Evolutionary conservation across 331 rosid species (phyloP).

Genomic region (Quercus lobata): DNA sequence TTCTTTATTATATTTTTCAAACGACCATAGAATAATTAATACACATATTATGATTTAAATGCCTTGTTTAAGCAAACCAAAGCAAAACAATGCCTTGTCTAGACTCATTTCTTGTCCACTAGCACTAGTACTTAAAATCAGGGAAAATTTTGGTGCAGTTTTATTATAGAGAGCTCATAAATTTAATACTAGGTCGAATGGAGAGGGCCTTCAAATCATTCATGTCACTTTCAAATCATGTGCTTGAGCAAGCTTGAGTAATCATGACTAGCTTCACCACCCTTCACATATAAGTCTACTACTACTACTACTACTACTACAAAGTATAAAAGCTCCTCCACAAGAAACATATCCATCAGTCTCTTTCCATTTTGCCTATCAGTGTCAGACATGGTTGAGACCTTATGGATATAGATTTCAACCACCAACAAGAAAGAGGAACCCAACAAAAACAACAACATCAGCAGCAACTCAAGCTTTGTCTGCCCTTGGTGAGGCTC

Average conservation of each 20-base stretch:
- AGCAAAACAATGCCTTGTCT: neutral
- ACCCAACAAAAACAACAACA: slow-evolving; percentile 36
- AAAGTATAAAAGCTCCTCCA: neutral
- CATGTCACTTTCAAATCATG: slow-evolving; percentile 29
- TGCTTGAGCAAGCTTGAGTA: slow-evolving; percentile 27
- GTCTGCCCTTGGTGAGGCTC: slow-evolving; percentile 38
- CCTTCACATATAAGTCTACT: slow-evolving; percentile 34
- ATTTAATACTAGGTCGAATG: neutral
- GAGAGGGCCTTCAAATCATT: neutral
- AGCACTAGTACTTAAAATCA: neutral
- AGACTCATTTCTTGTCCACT: neutral
- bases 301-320: neutral
- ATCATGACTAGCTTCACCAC: slow-evolving; percentile 31
- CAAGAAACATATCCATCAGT: neutral
- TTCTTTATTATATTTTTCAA: slow-evolving; percentile 31
- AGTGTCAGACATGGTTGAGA: slow-evolving; percentile 47
- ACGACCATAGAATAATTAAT: slow-evolving; percentile 7
- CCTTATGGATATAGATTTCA: slow-evolving; percentile 56
- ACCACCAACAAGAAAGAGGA: slow-evolving; percentile 43
- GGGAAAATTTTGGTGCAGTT: neutral
- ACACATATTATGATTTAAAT: slow-evolving; percentile 8
- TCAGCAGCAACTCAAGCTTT: slow-evolving; percentile 38
- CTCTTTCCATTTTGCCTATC: slow-evolving; percentile 11
- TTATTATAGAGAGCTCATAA: neutral
- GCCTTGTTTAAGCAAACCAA: slow-evolving; percentile 35